phyloP scores from a whole-genome alignment of 371 early-diverging fungal species.

The Circinella minor region DNA sequence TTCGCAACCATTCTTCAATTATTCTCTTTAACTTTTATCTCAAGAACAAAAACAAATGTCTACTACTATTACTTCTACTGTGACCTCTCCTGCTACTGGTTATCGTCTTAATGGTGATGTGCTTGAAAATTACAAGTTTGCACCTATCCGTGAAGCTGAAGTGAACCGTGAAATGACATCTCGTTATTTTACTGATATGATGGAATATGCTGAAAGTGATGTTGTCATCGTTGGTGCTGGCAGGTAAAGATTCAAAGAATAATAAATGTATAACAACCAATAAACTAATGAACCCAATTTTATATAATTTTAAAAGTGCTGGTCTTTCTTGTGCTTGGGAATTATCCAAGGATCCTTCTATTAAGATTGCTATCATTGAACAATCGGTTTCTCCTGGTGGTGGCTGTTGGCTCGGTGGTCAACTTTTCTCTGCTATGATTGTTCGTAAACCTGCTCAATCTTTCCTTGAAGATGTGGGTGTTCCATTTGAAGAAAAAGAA shows the following conservation, averaged over 20 bases:
- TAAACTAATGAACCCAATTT: no score
- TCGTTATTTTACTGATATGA: slow-evolving; percentile 71
- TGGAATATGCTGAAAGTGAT: slow-evolving; percentile 70
- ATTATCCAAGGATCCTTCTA: slow-evolving; percentile 66
- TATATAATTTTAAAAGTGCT: slow-evolving; percentile 17
- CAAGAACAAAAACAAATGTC: slow-evolving; percentile 18
- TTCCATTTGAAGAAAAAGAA: slow-evolving; percentile 78
- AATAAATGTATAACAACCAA: no score
- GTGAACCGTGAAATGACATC: slow-evolving; percentile 77
- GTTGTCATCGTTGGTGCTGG: slow-evolving; percentile 82
- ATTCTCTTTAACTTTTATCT: slow-evolving; percentile 5
- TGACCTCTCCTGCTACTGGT: slow-evolving; percentile 26
- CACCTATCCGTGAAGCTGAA: slow-evolving; percentile 67
- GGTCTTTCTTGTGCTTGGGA: slow-evolving; percentile 73
- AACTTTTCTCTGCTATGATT: slow-evolving; percentile 72
- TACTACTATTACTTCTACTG: slow-evolving; percentile 25
- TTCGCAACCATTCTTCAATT: background rate
- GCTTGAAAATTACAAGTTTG: slow-evolving; percentile 52
- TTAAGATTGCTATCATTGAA: slow-evolving; percentile 67
- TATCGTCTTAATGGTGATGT: slow-evolving; percentile 41
- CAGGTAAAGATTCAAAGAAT: slow-evolving; percentile 36
- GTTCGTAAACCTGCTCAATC: slow-evolving; percentile 76
- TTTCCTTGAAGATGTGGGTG: slow-evolving; percentile 66
- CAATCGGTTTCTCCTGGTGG: slow-evolving; percentile 72
- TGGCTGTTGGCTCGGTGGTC: slow-evolving; percentile 82